These are phyloP conservation scores for Periconia digitata DNA, from an alignment of 2,329 filamentous ascomycete genomes.

Conservation along the genomic window DNA sequence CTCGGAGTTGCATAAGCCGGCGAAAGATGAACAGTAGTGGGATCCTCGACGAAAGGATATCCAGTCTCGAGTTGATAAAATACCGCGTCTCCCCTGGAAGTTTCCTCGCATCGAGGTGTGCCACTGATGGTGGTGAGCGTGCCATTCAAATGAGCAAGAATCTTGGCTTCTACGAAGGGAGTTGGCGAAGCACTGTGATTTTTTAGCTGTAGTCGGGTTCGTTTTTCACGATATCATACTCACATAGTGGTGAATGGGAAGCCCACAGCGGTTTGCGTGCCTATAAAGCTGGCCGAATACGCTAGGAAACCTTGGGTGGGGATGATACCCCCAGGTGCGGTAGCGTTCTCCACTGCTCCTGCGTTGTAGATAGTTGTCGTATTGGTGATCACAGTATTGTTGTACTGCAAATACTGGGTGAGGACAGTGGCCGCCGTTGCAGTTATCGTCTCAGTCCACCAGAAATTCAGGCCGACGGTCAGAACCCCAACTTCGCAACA, in stretches of 20 bases:
- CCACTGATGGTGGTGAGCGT: too few relatives aligned
- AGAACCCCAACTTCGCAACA: slow-evolving; percentile 4
- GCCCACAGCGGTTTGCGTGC: not conserved
- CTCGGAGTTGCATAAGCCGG: too few relatives aligned
- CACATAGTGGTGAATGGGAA: not conserved
- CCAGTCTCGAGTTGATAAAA: not conserved
- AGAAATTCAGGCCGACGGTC: slow-evolving; percentile 6
- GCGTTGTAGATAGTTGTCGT: slow-evolving; percentile 6
- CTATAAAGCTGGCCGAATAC: not conserved
- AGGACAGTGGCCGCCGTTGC: slow-evolving; percentile 6
- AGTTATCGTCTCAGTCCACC: slow-evolving; percentile 5
- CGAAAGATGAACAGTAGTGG: not conserved
- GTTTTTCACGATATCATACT: not conserved
- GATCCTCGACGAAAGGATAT: not conserved
- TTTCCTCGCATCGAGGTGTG: too few relatives aligned
- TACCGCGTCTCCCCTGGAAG: not conserved
- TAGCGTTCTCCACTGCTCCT: not conserved
- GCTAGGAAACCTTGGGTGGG: not conserved
- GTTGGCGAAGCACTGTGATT: not conserved
- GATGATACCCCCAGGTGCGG: not conserved
- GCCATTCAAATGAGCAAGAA: too few relatives aligned
- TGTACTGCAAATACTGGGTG: slow-evolving; percentile 8
- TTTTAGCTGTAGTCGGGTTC: not conserved
- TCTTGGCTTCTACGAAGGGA: not conserved
- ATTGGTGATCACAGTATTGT: slow-evolving; percentile 6